Base-by-base conservation (phyloP, 305 asterid species). In the Solanum hybrid region DNA sequence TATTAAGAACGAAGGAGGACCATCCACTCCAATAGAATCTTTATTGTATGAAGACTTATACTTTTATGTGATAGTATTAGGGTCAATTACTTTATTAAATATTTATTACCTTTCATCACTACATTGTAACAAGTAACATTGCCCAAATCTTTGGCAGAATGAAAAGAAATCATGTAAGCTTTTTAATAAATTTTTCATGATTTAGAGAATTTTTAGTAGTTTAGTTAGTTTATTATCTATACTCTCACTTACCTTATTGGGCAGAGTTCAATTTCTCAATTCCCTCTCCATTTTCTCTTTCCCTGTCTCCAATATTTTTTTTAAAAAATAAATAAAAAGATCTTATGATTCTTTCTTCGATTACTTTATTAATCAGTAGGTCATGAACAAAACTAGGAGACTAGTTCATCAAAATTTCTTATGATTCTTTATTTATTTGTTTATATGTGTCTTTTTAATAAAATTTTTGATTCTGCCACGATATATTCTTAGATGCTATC, bases 21-120 rank as follows among this genome's bases (percentile, higher is more conserved):
- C 0, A 56, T 56, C 24, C 2, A 17, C 24, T 56, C 4, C 2
- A 51, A 0, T 0, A 5, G 1, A 0, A 56, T 17, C 4, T 1
- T 56, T 17, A 17, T 17, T 56, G 4, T 17, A 17, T 2, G 24
- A 56, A 56, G n/a, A 17, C 10, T 56, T 17, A 1, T 0, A 56
- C 4, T 56, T 56, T 56, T 56, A 56, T 17, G 4, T 17, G 10
- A 56, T 56, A 56, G 4, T 17, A 56, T 6, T 56, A 56, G 4
- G 10, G 7, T 17, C 0, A 56, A 17, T 56, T 56, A 56, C 3
- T 56, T 56, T 17, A 56, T 56, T 56, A 17, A 17, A 56, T 56
- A 56, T 56, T 56, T 56, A 17, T 56, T 17, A 17, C 24, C 69
- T 17, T 56, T 56, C 69, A 1, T 56, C 69, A 17, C 69, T 17